phyloP scores from a whole-genome alignment of 1,284 basidiomycete genomes.

The Austroboletus niveus region DNA sequence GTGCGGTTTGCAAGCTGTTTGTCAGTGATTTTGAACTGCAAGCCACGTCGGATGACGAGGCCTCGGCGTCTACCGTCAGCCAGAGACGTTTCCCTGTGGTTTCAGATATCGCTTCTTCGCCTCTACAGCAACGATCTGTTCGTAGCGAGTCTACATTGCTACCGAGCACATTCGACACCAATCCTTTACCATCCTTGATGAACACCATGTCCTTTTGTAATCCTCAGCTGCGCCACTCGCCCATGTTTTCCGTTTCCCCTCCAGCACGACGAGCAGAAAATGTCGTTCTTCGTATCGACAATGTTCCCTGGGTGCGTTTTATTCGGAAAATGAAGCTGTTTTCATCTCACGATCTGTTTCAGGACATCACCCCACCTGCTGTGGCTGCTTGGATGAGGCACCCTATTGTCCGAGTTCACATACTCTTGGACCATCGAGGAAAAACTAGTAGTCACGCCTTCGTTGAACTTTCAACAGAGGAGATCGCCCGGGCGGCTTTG shows the following conservation, averaged over 20 bases:
- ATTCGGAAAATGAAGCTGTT: slow-evolving; percentile 2
- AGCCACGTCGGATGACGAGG: slow-evolving; percentile 18
- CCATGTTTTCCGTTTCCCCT: slow-evolving; percentile 12
- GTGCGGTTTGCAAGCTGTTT: slow-evolving; percentile 67
- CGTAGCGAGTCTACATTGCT: slow-evolving; percentile 18
- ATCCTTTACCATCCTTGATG: slow-evolving; percentile 28
- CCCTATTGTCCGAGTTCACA: slow-evolving; percentile 65
- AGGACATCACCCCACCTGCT: slow-evolving; percentile 79
- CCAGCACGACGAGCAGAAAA: slow-evolving; percentile 35
- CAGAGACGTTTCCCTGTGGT: slow-evolving; percentile 10
- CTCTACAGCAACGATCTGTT: slow-evolving; percentile 22
- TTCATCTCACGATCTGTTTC: slow-evolving; percentile 8
- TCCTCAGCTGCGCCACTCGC: slow-evolving; percentile 9
- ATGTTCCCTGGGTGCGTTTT: slow-evolving; percentile 75
- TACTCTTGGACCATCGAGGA: slow-evolving; percentile 73
- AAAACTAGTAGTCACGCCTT: slow-evolving; percentile 81
- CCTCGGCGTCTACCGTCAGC: slow-evolving; percentile 13
- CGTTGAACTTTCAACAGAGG: slow-evolving; percentile 62
- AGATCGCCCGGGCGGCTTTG: slow-evolving; percentile 61
- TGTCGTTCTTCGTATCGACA: slow-evolving; percentile 75
- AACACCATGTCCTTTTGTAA: slow-evolving; percentile 19
- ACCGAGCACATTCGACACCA: slow-evolving; percentile 25
- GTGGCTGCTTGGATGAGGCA: slow-evolving; percentile 67
- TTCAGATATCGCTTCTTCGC: slow-evolving; percentile 19
- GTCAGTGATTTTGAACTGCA: slow-evolving; percentile 67